These are phyloP conservation scores for Populus euphratica DNA, from an alignment of 345 rosid genomes.

Conservation along the genomic window DNA sequence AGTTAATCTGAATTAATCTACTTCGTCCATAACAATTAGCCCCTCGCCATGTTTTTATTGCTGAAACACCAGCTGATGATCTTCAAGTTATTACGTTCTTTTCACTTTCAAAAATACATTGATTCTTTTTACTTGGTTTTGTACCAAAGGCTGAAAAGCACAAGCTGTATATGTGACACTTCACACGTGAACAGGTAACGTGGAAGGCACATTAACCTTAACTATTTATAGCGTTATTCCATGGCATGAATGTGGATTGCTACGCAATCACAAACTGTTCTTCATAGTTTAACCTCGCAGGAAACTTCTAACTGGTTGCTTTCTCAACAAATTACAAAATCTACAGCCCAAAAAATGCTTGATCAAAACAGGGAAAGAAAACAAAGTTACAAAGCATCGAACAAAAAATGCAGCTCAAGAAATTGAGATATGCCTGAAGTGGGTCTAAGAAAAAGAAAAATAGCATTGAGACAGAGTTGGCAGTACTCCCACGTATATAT, in stretches of 20 bases:
- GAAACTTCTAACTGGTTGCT: neutral
- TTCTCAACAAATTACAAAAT: neutral
- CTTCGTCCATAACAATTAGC: neutral
- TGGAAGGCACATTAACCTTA: too few relatives aligned
- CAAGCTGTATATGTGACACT: too few relatives aligned
- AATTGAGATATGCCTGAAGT: neutral
- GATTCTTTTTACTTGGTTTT: too few relatives aligned
- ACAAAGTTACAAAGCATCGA: too few relatives aligned
- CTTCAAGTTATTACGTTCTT: neutral
- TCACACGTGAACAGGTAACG: too few relatives aligned
- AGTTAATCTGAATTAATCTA: too few relatives aligned
- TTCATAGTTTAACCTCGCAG: neutral
- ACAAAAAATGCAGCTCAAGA: neutral
- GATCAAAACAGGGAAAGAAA: neutral
- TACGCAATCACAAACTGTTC: neutral
- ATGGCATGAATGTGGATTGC: neutral
- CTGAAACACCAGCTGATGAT: neutral
- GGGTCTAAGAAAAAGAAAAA: neutral
- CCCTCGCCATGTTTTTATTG: neutral
- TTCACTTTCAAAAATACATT: too few relatives aligned
- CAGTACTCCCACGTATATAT: conserved; percentile 10
- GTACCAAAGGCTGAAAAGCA: too few relatives aligned
- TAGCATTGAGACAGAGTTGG: neutral
- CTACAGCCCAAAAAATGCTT: neutral
- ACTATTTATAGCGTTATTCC: neutral